These are phyloP conservation scores for Macadamia tetraphylla DNA, from an alignment of 164 flowering plant species.

Conservation along the genomic window DNA sequence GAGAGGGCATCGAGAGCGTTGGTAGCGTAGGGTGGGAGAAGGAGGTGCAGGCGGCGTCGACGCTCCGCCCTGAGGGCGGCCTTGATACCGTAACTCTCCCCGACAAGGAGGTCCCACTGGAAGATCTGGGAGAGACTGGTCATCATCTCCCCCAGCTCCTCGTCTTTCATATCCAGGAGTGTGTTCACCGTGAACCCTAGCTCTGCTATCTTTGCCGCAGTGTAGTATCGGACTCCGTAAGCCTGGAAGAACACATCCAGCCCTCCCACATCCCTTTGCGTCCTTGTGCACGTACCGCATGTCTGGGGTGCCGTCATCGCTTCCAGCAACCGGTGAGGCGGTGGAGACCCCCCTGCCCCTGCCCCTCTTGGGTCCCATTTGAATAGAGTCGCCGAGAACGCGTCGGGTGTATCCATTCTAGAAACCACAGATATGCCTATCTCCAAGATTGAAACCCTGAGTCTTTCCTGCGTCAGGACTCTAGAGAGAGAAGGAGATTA, in stretches of 20 bases:
- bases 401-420: conserved; percentile 27
- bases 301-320: conserved; percentile 3
- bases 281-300: conserved; percentile 5
- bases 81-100: conserved; percentile 90
- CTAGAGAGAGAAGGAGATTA: too few species aligned
- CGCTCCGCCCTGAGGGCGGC: conserved; percentile 93
- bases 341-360: background rate
- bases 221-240: conserved; percentile 76
- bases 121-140: conserved; percentile 70
- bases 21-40: conserved; percentile 31
- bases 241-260: conserved; percentile 79
- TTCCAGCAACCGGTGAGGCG: conserved; percentile 9
- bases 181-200: conserved; percentile 91
- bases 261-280: conserved; percentile 48
- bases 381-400: conserved; percentile 25
- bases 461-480: too few species aligned
- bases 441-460: too few species aligned
- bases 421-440: background rate
- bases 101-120: conserved; percentile 86
- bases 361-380: conserved; percentile 30
- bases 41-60: conserved; percentile 44
- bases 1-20: conserved; percentile 78
- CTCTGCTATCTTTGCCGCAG: conserved; percentile 86
- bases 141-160: conserved; percentile 96
- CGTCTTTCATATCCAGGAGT: conserved; percentile 82